Evolutionary conservation across 257 asterid genomes (phyloP).

Genomic region (Solanum piurae): DNA sequence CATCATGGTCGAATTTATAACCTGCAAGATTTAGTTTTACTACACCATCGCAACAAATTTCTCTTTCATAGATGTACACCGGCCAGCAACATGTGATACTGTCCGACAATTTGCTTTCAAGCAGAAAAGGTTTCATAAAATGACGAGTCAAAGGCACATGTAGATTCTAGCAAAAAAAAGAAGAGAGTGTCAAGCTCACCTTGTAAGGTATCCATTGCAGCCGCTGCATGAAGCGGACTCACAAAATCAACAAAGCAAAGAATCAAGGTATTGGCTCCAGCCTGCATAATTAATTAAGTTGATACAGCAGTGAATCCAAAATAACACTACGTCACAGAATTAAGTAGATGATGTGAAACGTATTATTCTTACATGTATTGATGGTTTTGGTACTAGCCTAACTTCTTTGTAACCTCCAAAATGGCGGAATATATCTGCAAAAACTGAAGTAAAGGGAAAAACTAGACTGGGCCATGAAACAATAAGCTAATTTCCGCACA

Average conservation of each 20-base stretch:
- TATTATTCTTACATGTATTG: slow-evolving; percentile 50
- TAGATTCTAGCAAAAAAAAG: background rate
- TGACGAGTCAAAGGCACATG: background rate
- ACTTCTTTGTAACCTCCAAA: slow-evolving; percentile 76
- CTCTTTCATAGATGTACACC: background rate
- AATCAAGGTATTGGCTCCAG: slow-evolving; percentile 57
- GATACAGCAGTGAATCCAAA: background rate
- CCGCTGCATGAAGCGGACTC: slow-evolving; percentile 79
- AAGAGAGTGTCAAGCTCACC: slow-evolving; percentile 23
- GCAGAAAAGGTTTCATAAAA: background rate
- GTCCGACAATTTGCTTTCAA: background rate
- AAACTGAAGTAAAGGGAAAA: slow-evolving; percentile 36
- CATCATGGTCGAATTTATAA: background rate
- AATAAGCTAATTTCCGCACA: background rate
- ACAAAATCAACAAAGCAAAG: slow-evolving; percentile 76
- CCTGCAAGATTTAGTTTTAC: background rate
- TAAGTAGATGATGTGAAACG: background rate
- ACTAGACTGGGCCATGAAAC: background rate
- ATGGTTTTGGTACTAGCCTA: slow-evolving; percentile 59
- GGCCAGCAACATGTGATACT: no score
- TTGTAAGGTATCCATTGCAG: slow-evolving; percentile 72
- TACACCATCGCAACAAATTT: no score
- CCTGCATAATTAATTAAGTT: slow-evolving; percentile 25
- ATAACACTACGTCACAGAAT: background rate
- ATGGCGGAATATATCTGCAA: slow-evolving; percentile 76